Base-by-base conservation (phyloP, 2,329 filamentous ascomycete species). In the Cladosporium sp. region DNA sequence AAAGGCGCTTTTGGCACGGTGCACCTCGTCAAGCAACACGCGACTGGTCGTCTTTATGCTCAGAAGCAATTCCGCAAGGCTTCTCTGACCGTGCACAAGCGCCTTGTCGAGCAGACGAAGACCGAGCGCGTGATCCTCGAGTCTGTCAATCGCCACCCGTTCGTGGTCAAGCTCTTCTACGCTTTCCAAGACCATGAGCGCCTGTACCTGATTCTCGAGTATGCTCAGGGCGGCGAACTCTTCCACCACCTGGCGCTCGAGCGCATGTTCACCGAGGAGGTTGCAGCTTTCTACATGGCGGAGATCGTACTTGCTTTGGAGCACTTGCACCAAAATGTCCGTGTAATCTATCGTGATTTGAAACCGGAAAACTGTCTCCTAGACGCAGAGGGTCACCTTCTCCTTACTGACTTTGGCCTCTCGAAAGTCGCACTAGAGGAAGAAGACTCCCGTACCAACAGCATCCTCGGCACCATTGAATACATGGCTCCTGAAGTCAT, bases 51-150 rank as follows among this genome's bases (percentile, higher is more conserved):
- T 52, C 86, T 99, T 5, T 99, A 93, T 75, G 96, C 95, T 0
- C 96, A 99, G 81, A 99, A 99, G 82, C 94, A 98, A 79, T 95
- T 99, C 80, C 95, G 94, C 78, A 99, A 99, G 80, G 95, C 96
- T 0, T 96, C 93, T 10, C 83, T 99, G 62, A 92, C 93, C 0
- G 92, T 99, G 46, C 93, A 97, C 80, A 97, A 97, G 84, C 93
- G 93, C 77, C 86, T 98, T 35, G 88, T 99, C 60, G 93, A 98
- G 80, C 95, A 98, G 81, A 98, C 95, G 65, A 97, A 96, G 84
- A 98, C 94, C 2, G 95, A 99, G 81, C 91, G 95, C 59, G 89
- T 90, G 72, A 97, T 99, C 64, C 85, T 99, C 61, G 95, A 99
- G 81, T 96, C 91, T 67, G 92, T 99, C 78, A 98, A 96, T 79